Base-by-base conservation (phyloP, 2,329 filamentous ascomycete genomes). In the Claviceps citrina region DNA sequence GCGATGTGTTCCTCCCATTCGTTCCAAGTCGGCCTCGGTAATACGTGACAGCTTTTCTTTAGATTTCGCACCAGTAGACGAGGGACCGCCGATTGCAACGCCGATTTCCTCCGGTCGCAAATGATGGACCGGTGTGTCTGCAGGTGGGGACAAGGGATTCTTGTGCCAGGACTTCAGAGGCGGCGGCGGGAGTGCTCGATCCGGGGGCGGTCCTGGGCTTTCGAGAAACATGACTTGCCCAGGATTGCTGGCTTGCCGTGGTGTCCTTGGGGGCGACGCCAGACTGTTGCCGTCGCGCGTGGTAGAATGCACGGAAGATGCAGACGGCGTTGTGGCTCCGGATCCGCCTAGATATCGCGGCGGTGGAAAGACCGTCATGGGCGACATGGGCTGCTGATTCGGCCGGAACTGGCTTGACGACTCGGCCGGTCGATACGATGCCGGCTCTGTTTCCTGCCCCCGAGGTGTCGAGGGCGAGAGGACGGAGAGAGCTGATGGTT, bases 191-290 rank as follows among this genome's bases (percentile, higher is more conserved):
- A 70, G 57, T 3, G 63, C 63, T n/a, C 59, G 55, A 5, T 46
- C 64, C 0, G 68, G 67, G 0, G 67, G 66, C 0, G 68, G 66
- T 0, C 66, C 64, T 16, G 61, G 52, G 22, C 55, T 51, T n/a
- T 49, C 46, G 19, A 57, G 44, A 26, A 42, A 30, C 31, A 44
- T 40, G 34, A 52, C 41, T n/a, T 45, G 43, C 3, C 46, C 42
- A 1, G 47, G 42, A 4, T 36, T 16, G 3, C 20, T 22, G 18
- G 8, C 36, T 9, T 38, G 30, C 5, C 22, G 16, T 22, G 47
- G 39, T 7, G 46, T 42, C 16, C 28, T 32, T 5, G 39, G 45
- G 9, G 38, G 19, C 19, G 42, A 42, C 12, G 35, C 15, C n/a
- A 36, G 30, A 15, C 25, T 19, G 12, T 18, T 33, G 31, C 5